phyloP scores from a whole-genome alignment of 192 early-diverging fungal species.

The Phlyctochytrium arcticum region DNA sequence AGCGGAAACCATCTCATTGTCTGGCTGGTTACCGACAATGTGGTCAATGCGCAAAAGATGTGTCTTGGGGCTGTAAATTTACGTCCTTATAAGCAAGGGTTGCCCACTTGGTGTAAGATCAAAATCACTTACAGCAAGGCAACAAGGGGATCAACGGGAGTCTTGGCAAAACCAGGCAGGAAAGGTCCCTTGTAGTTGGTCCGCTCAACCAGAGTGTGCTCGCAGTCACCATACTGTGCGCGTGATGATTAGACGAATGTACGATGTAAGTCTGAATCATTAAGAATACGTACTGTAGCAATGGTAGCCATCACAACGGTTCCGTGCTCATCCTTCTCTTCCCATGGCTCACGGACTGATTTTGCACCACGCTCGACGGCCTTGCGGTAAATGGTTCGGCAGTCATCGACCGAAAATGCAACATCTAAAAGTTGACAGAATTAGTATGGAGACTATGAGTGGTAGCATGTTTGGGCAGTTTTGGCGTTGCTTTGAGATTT shows the following conservation, averaged over 20 bases:
- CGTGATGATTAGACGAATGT: neutral
- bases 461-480: no score
- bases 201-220: conserved; percentile 91
- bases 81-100: conserved; percentile 25
- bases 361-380: conserved; percentile 84
- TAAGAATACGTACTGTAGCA: conserved; percentile 47
- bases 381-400: conserved; percentile 69
- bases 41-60: conserved; percentile 80
- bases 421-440: no score
- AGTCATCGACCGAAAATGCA: conserved; percentile 87
- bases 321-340: conserved; percentile 80
- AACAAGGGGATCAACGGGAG: conserved; percentile 33
- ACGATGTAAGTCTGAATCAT: neutral
- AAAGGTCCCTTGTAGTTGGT: conserved; percentile 78
- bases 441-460: no score
- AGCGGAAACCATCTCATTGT: conserved; percentile 79
- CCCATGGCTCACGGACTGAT: conserved; percentile 73
- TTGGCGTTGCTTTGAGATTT: no score
- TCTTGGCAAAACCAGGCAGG: conserved; percentile 69
- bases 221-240: conserved; percentile 86
- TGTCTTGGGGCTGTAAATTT: conserved; percentile 47
- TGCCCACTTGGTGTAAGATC: neutral
- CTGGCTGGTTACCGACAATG: conserved; percentile 94
- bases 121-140: conserved; percentile 26
- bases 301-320: conserved; percentile 89